These are phyloP conservation scores for Calonectria naviculata DNA, from an alignment of 2,329 filamentous ascomycete genomes.

Conservation along the genomic window DNA sequence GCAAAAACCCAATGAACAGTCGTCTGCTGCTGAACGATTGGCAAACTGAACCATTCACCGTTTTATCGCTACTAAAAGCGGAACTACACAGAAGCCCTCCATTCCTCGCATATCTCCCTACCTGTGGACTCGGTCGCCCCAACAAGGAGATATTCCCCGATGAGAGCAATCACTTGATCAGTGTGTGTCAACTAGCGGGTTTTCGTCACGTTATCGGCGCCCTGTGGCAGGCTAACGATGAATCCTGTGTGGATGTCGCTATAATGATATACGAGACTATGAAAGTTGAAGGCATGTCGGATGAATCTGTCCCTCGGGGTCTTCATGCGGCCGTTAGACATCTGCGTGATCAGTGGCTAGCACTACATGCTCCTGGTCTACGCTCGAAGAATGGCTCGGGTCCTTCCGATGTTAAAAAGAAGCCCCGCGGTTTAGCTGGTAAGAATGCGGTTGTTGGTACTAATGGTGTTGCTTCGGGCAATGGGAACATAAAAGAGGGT, in stretches of 20 bases:
- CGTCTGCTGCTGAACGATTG: slow-evolving; percentile 18
- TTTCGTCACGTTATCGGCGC: not conserved
- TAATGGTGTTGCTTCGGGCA: no score
- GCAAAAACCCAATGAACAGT: slow-evolving; percentile 20
- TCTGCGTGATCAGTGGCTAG: not conserved
- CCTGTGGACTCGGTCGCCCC: slow-evolving; percentile 46
- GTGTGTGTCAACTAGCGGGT: not conserved
- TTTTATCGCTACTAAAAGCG: slow-evolving; percentile 23
- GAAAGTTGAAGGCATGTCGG: not conserved
- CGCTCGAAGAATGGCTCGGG: no score
- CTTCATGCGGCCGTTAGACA: not conserved
- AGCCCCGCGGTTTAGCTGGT: no score
- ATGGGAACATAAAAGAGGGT: no score
- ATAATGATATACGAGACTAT: not conserved
- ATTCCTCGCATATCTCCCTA: slow-evolving; percentile 52
- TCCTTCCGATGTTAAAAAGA: no score
- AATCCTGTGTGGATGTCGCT: not conserved
- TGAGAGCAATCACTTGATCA: slow-evolving; percentile 50
- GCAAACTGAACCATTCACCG: slow-evolving; percentile 12
- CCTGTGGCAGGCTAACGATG: slow-evolving; percentile 3
- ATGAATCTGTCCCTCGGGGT: not conserved
- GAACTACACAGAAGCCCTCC: slow-evolving; percentile 29
- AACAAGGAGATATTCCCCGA: slow-evolving; percentile 40
- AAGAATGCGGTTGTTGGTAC: no score
- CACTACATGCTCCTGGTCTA: no score